A percentile compares a stretch with the other conserved stretches of the same genome.
Evolutionary conservation across 495 filamentous ascomycete genomes (phyloP).

Genomic region (Tuber umbilicatum): DNA sequence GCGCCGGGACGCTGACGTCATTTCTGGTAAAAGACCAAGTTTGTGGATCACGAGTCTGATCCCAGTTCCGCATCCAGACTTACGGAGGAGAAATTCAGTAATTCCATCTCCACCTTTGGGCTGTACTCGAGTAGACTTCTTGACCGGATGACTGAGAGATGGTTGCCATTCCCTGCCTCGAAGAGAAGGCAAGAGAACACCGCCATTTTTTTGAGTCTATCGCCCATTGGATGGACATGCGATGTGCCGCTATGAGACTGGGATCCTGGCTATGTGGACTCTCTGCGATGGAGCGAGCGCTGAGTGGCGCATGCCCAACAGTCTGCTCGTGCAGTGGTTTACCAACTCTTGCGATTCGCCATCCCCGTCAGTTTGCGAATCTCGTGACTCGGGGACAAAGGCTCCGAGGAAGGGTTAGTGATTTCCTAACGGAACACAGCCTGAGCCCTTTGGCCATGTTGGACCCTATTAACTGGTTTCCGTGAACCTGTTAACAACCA

Average conservation of each 20-base stretch:
- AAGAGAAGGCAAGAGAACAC: not conserved
- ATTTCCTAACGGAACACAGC: too few relatives aligned
- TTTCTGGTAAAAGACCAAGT: not conserved
- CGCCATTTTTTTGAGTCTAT: not conserved
- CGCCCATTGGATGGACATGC: not conserved
- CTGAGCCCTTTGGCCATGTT: too few relatives aligned
- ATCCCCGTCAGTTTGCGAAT: too few relatives aligned
- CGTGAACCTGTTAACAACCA: too few relatives aligned
- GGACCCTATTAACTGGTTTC: too few relatives aligned
- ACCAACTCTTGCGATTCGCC: too few relatives aligned
- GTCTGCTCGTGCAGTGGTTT: too few relatives aligned
- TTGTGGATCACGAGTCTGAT: not conserved
- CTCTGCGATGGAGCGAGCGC: not conserved
- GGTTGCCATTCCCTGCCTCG: not conserved
- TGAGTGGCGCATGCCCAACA: too few relatives aligned
- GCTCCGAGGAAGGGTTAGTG: too few relatives aligned
- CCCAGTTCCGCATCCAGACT: not conserved
- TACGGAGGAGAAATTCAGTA: not conserved
- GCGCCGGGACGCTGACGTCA: constrained; percentile 6
- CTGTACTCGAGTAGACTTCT: not conserved
- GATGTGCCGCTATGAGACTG: not conserved
- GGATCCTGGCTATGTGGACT: not conserved
- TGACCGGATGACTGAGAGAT: not conserved
- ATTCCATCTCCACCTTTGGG: not conserved
- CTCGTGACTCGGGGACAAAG: too few relatives aligned